A percentile compares a stretch with the other conserved stretches of the same genome.
These are phyloP conservation scores for Colletotrichum cereale DNA, from an alignment of 2,329 filamentous ascomycete genomes.

Conservation along the genomic window DNA sequence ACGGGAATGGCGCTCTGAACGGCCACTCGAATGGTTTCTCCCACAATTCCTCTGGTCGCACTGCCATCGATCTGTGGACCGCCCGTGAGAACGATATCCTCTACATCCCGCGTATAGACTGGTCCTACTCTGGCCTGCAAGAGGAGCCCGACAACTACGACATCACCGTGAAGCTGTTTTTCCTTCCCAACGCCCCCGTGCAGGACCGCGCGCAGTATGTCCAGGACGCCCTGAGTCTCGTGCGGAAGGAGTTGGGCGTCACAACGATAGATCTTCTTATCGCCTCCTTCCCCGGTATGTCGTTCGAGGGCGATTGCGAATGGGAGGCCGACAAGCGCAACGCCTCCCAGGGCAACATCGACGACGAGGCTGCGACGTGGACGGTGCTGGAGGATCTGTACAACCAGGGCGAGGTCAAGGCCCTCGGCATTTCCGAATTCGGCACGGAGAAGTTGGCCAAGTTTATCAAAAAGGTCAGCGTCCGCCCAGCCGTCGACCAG, in stretches of 20 bases:
- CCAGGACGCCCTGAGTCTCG: conserved; percentile 81
- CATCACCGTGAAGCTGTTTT: conserved; percentile 96
- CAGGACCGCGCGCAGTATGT: conserved; percentile 77
- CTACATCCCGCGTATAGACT: conserved; percentile 84
- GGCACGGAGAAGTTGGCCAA: conserved; percentile 84
- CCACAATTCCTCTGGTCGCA: conserved; percentile 45
- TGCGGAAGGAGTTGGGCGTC: conserved; percentile 83
- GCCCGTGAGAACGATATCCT: conserved; percentile 67
- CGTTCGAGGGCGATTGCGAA: conserved; percentile 93
- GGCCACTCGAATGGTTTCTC: conserved; percentile 47
- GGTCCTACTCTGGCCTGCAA: conserved; percentile 75
- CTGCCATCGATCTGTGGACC: conserved; percentile 73
- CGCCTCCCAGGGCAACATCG: conserved; percentile 72
- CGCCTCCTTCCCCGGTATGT: conserved; percentile 91
- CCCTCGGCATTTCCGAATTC: conserved; percentile 91
- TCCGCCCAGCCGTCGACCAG: conserved; percentile 89
- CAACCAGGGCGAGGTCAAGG: conserved; percentile 76
- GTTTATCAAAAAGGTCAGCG: conserved; percentile 77
- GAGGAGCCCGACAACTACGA: conserved; percentile 91
- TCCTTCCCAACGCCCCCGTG: conserved; percentile 78
- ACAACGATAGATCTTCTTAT: conserved; percentile 87
- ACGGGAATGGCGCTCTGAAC: conserved; percentile 48
- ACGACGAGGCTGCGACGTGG: conserved; percentile 77
- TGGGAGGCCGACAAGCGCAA: conserved; percentile 77
- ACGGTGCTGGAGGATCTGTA: conserved; percentile 81